Evolutionary conservation across 108 stramenopile genomes (phyloP), one percentile per base, ranked within the genome.

Genomic region (Discostella stelligeroides): DNA sequence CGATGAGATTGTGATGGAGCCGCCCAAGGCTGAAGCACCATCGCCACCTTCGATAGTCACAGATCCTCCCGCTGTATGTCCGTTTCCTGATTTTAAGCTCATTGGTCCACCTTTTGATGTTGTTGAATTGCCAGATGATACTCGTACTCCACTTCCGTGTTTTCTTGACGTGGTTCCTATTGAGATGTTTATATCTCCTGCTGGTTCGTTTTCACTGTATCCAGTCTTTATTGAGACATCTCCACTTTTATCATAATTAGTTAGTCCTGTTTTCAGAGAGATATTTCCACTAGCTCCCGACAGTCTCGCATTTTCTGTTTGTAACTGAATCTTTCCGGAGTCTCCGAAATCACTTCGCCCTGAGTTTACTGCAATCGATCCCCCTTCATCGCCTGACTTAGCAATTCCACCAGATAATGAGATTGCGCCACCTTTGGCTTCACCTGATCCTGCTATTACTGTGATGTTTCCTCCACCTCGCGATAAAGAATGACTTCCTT

Each of bases 211-310:
- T 2, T 20, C 28, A 49, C 34, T 60, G 20, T 38, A 34, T 1
- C 46, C 47, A 38, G 68, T 41, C 34, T 55, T 17, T n/a, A 67
- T 1, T 2, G 37, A 41, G 4, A 67, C 21, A 47, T 30, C 58
- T 48, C 68, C 68, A 30, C 48, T 60, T n/a, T 34, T 60, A 24
- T 70, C 59, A 41, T n/a, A n/a, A 24, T n/a, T 10, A 3, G 68
- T 30, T n/a, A 38, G 14, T 60, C 68, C 68, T 15, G 68, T 38
- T 37, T 1, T 4, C 7, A 60, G 7, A 11, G 20, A 29, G 1
- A 70, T 18, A 15, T 56, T 41, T 41, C 66, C 66, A 55, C 53
- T 67, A 55, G 40, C 40, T 24, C 63, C 46, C 2, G 14, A 42
- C 2, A 24, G 17, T 17, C 14, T n/a, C 17, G 47, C 24, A n/a